These are phyloP conservation scores for Ricinus communis DNA, from an alignment of 345 rosid species.

Conservation along the genomic window DNA sequence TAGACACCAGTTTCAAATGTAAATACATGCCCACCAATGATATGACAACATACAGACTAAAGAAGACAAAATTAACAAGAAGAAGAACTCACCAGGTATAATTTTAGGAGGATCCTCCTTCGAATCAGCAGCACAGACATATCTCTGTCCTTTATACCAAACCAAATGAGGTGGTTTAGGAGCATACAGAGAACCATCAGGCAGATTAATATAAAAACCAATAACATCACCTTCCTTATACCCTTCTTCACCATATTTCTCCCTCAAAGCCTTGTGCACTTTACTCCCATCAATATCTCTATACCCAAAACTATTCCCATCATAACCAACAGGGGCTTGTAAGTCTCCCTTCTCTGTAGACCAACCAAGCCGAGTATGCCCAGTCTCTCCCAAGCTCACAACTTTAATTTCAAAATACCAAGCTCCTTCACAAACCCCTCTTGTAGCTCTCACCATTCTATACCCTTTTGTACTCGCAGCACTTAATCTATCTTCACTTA, in stretches of 20 bases:
- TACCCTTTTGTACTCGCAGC: slow-evolving; percentile 94
- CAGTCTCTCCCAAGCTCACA: slow-evolving; percentile 75
- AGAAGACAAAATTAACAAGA: slow-evolving; percentile 1
- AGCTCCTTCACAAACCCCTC: slow-evolving; percentile 93
- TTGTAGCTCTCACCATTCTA: slow-evolving; percentile 93
- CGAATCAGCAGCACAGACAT: slow-evolving; percentile 61
- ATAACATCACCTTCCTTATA: slow-evolving; percentile 90
- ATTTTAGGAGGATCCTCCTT: slow-evolving; percentile 86
- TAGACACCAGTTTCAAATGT: not conserved
- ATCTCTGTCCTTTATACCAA: slow-evolving; percentile 89
- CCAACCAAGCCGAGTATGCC: slow-evolving; percentile 95
- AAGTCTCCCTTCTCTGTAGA: slow-evolving; percentile 93
- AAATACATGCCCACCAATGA: not conserved
- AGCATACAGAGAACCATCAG: slow-evolving; percentile 69
- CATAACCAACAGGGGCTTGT: slow-evolving; percentile 97
- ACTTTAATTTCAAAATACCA: slow-evolving; percentile 94
- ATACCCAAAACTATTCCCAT: slow-evolving; percentile 85
- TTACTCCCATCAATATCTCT: slow-evolving; percentile 97
- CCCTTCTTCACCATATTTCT: slow-evolving; percentile 84
- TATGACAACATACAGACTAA: not conserved
- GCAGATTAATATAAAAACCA: slow-evolving; percentile 85
- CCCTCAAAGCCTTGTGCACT: slow-evolving; percentile 91
- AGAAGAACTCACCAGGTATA: slow-evolving; percentile 62
- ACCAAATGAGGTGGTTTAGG: slow-evolving; percentile 81
- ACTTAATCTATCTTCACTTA: slow-evolving; percentile 75